Evolutionary conservation across 1,139 yeast species (phyloP).

Genomic region (Yamadazyma atlantica): DNA sequence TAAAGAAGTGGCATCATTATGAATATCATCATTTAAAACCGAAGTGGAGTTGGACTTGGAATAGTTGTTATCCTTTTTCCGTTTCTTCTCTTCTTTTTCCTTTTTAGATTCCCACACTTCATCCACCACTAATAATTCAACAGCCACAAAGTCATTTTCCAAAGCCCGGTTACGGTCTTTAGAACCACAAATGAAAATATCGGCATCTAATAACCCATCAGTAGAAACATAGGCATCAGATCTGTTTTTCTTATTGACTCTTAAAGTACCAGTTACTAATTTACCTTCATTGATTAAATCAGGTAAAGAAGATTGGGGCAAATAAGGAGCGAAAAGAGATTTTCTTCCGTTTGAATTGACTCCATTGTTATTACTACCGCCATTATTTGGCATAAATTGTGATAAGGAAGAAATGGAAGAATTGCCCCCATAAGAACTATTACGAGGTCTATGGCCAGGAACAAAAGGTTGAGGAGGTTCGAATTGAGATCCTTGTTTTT

Average conservation of each 20-base stretch:
- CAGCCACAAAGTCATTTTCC: slow-evolving; percentile 95
- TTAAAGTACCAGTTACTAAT: slow-evolving; percentile 84
- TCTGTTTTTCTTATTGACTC: slow-evolving; percentile 94
- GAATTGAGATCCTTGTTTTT: slow-evolving; percentile 32
- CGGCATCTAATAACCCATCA: slow-evolving; percentile 93
- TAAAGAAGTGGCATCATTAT: slow-evolving; percentile 66
- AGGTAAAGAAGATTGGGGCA: slow-evolving; percentile 92
- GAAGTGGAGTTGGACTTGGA: slow-evolving; percentile 32
- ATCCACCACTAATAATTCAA: slow-evolving; percentile 89
- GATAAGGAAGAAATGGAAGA: slow-evolving; percentile 62
- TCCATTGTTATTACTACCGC: slow-evolving; percentile 21
- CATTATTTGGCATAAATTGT: slow-evolving; percentile 33
- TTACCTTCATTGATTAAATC: slow-evolving; percentile 87
- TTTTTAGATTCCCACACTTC: slow-evolving; percentile 97
- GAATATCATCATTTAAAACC: slow-evolving; percentile 60
- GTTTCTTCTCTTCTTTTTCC: slow-evolving; percentile 95
- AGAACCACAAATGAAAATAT: slow-evolving; percentile 97
- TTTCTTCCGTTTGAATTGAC: slow-evolving; percentile 55
- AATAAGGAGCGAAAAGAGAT: slow-evolving; percentile 91
- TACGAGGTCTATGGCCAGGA: slow-evolving; percentile 78
- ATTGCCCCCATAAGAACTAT: slow-evolving; percentile 61
- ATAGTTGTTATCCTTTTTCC: slow-evolving; percentile 71
- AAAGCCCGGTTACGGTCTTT: slow-evolving; percentile 96
- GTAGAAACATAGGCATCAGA: slow-evolving; percentile 98
- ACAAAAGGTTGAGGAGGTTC: slow-evolving; percentile 59